Percentiles rank a stretch among this genome's conserved stretches.
Conservation (phyloP, 192 early-diverging fungal genomes). For the Rhizophagus sp. region DNA sequence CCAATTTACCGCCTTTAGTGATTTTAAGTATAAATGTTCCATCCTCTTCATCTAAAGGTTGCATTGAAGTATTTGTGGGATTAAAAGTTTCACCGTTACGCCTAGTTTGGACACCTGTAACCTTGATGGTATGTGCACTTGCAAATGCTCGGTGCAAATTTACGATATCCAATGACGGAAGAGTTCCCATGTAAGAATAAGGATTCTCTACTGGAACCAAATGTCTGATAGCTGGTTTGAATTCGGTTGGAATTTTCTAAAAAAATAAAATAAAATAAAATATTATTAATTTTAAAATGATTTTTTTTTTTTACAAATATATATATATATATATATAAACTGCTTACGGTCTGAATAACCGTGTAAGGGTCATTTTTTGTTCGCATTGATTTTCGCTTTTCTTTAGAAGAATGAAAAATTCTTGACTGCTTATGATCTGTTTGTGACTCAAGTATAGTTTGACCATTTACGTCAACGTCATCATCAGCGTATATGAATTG, state of each 20-base stretch:
- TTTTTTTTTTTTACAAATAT: not conserved
- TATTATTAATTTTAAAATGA: not conserved
- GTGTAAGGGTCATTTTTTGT: slow-evolving; percentile 40
- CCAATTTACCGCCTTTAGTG: slow-evolving; percentile 69
- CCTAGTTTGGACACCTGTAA: slow-evolving; percentile 17
- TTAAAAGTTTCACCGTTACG: slow-evolving; percentile 8
- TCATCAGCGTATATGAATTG: slow-evolving; percentile 59
- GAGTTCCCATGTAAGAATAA: slow-evolving; percentile 24
- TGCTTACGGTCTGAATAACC: slow-evolving; percentile 46
- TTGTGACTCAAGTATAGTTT: slow-evolving; percentile 33
- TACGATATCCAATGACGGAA: slow-evolving; percentile 1
- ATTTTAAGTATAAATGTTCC: slow-evolving; percentile 43
- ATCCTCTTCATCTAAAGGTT: slow-evolving; percentile 24
- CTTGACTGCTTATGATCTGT: slow-evolving; percentile 12
- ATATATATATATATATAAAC: not conserved
- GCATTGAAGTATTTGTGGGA: slow-evolving; percentile 8
- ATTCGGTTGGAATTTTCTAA: slow-evolving; percentile 20
- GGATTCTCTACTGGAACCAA: slow-evolving; percentile 21
- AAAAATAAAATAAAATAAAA: not conserved
- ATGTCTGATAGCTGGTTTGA: slow-evolving; percentile 6
- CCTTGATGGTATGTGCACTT: not conserved
- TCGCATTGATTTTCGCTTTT: slow-evolving; percentile 32
- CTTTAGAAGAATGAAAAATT: slow-evolving; percentile 15
- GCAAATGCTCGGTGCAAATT: slow-evolving; percentile 10
- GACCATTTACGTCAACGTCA: slow-evolving; percentile 48